phyloP scores from a whole-genome alignment of 2,329 filamentous ascomycete species.

The Orbilia brochopaga region DNA sequence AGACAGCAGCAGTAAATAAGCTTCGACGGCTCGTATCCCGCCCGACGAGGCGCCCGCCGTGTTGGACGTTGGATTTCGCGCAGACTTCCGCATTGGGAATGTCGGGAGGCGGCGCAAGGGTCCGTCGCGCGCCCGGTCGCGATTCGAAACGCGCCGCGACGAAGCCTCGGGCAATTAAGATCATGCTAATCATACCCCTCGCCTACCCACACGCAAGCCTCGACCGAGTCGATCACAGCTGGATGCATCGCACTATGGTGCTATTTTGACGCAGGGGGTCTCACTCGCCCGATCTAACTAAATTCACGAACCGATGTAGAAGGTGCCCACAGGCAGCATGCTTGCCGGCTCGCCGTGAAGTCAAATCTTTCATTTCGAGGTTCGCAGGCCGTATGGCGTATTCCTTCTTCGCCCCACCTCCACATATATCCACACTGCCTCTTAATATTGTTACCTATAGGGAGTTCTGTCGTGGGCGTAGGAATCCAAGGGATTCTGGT shows the following conservation, averaged over 20 bases:
- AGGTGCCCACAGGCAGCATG: neutral
- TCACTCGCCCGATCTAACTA: conserved; percentile 6
- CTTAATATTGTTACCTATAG: neutral
- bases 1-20: neutral
- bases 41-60: neutral
- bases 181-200: conserved; percentile 9
- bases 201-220: conserved; percentile 5
- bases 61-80: conserved; percentile 3
- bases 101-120: conserved; percentile 3
- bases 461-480: neutral
- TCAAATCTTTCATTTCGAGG: neutral
- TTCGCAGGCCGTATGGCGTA: neutral
- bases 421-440: neutral
- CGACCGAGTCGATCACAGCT: neutral
- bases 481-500: neutral
- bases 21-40: neutral
- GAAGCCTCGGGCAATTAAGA: conserved; percentile 11
- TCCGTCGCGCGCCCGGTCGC: neutral
- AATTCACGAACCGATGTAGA: neutral
- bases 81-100: neutral
- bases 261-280: conserved; percentile 6
- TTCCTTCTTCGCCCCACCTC: neutral
- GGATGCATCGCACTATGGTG: neutral
- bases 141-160: conserved; percentile 9
- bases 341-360: neutral